A percentile compares a stretch with the other conserved stretches of the same genome.
Conservation (phyloP, 305 asterid genomes). For the Fraxinus angustifolia region DNA sequence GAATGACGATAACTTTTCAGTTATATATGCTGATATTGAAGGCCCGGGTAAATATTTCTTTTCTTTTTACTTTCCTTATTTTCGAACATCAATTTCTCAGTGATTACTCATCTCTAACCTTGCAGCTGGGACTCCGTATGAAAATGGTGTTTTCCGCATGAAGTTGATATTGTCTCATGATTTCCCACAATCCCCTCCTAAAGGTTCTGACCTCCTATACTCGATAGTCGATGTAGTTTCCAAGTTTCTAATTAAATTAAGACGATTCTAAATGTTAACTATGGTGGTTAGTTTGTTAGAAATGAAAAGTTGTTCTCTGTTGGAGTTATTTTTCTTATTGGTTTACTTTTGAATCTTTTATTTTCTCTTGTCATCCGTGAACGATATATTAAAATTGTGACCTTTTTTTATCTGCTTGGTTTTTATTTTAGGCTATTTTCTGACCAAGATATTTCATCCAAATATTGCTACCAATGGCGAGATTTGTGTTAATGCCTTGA, state of each 20-base stretch:
- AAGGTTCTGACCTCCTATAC: conserved; percentile 48
- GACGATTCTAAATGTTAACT: not conserved
- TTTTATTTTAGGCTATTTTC: conserved; percentile 66
- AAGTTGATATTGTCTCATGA: conserved; percentile 81
- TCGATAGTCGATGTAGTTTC: not conserved
- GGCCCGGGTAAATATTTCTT: conserved; percentile 67
- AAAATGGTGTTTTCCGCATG: conserved; percentile 88
- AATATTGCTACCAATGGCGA: conserved; percentile 82
- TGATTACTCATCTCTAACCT: conserved; percentile 26
- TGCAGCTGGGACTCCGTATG: conserved; percentile 98
- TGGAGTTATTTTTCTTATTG: not conserved
- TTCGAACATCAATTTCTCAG: conserved; percentile 3
- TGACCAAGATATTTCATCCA: conserved; percentile 95
- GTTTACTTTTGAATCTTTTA: no score
- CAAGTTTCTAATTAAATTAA: not conserved
- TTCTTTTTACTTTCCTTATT: conserved; percentile 9
- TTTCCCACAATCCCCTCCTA: conserved; percentile 90
- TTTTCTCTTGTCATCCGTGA: not conserved
- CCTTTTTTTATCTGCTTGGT: not conserved
- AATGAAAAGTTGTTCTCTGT: not conserved
- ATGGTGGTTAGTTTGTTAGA: not conserved
- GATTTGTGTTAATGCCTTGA: conserved; percentile 93
- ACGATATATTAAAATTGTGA: not conserved
- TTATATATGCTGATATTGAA: conserved; percentile 82
- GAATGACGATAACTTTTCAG: conserved; percentile 81